Percentiles rank a stretch among this genome's conserved stretches.
phyloP scores from a whole-genome alignment of 2,329 filamentous ascomycete genomes.

The Fusarium kyushuense region DNA sequence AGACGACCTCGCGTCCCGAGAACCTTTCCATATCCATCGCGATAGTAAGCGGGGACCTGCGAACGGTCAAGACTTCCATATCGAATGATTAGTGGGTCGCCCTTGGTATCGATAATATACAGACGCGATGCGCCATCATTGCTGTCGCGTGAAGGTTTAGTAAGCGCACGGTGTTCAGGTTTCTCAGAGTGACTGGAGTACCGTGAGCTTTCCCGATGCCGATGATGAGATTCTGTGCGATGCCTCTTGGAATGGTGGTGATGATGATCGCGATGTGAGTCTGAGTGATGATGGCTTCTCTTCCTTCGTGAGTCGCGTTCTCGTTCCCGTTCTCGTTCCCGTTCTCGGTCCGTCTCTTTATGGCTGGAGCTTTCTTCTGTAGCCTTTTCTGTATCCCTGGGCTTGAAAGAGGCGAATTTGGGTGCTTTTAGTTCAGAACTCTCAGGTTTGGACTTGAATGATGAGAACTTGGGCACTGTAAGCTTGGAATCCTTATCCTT shows the following conservation, averaged over 20 bases:
- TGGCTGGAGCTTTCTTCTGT: slow-evolving; percentile 27
- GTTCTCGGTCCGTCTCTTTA: slow-evolving; percentile 39
- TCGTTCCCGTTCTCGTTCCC: slow-evolving; percentile 36
- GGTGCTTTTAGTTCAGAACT: slow-evolving; percentile 56
- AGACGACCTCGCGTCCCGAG: slow-evolving; percentile 72
- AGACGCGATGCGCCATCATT: slow-evolving; percentile 42
- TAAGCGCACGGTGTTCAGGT: slow-evolving; percentile 14
- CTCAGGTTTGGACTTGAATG: slow-evolving; percentile 66
- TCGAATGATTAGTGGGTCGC: slow-evolving; percentile 79
- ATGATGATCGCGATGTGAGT: slow-evolving; percentile 32
- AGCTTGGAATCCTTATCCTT: slow-evolving; percentile 42
- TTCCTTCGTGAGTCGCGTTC: slow-evolving; percentile 41
- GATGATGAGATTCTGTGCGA: slow-evolving; percentile 32
- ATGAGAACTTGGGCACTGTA: slow-evolving; percentile 76
- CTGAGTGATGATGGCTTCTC: slow-evolving; percentile 36
- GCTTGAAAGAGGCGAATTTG: slow-evolving; percentile 80
- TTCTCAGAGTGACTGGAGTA: slow-evolving; percentile 15
- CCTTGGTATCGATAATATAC: slow-evolving; percentile 77
- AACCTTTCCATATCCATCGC: slow-evolving; percentile 75
- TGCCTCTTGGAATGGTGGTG: slow-evolving; percentile 36
- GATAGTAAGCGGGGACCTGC: slow-evolving; percentile 76
- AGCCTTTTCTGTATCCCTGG: slow-evolving; percentile 55
- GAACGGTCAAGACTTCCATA: slow-evolving; percentile 82
- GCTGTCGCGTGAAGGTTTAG: slow-evolving; percentile 14
- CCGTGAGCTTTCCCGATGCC: slow-evolving; percentile 19